Evolutionary conservation across 441 rosid species (phyloP).

Genomic region (Corymbia citriodora): DNA sequence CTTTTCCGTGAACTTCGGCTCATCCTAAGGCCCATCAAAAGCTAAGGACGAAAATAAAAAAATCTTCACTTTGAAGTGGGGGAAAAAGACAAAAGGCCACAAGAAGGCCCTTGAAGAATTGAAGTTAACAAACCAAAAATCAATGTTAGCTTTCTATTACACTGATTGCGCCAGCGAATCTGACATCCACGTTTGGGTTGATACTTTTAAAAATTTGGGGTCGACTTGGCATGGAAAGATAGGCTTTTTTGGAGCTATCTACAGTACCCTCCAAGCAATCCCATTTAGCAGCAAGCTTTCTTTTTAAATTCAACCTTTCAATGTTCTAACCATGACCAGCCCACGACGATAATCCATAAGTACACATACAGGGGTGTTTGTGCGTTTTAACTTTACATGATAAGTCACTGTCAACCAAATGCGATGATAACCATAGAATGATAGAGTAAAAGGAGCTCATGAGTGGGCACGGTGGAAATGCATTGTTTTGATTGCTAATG

Average conservation of each 20-base stretch:
- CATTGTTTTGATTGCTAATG: background rate
- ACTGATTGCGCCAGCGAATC: background rate
- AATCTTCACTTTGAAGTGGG: background rate
- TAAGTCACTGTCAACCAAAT: background rate
- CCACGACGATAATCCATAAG: background rate
- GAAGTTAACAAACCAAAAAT: background rate
- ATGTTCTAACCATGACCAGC: background rate
- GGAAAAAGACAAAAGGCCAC: background rate
- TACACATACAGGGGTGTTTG: background rate
- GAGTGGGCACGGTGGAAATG: background rate
- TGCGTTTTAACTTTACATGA: background rate
- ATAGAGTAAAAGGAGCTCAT: background rate
- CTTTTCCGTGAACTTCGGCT: background rate
- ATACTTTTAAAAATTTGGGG: background rate
- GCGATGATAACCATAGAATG: background rate
- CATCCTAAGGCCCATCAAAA: background rate
- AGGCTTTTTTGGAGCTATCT: background rate
- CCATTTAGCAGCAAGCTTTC: background rate
- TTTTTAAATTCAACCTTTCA: background rate
- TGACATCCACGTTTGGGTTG: background rate
- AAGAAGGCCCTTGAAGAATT: background rate
- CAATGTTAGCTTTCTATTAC: background rate
- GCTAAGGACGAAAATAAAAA: background rate
- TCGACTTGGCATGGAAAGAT: background rate
- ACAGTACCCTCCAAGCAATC: background rate